These are phyloP conservation scores for Suhomyces sp. DNA, from an alignment of 805 yeast genomes.

Conservation along the genomic window DNA sequence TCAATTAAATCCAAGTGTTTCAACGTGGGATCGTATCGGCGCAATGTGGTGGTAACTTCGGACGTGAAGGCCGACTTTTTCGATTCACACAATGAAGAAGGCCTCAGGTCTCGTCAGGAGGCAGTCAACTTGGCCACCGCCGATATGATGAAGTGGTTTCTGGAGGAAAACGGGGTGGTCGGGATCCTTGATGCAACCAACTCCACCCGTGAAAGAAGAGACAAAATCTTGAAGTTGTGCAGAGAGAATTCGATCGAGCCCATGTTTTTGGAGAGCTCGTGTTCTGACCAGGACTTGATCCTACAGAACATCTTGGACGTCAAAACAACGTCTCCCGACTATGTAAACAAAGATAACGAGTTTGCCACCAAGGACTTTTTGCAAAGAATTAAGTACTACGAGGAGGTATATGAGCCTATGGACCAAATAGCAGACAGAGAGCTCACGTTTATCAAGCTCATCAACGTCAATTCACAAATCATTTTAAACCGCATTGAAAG, in stretches of 20 bases:
- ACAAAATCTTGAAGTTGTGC: conserved; percentile 57
- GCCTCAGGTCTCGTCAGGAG: conserved; percentile 57
- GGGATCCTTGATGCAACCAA: conserved; percentile 95
- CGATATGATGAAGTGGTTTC: conserved; percentile 87
- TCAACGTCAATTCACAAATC: conserved; percentile 85
- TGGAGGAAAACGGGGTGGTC: conserved; percentile 76
- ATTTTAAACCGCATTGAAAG: conserved; percentile 84
- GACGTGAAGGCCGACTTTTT: conserved; percentile 77
- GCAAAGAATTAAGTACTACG: conserved; percentile 70
- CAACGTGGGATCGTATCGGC: conserved; percentile 84
- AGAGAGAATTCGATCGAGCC: conserved; percentile 74
- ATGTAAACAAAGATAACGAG: conserved; percentile 63
- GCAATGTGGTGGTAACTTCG: conserved; percentile 47
- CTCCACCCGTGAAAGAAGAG: conserved; percentile 71
- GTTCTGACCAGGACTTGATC: conserved; percentile 77
- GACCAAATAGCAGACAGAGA: conserved; percentile 53
- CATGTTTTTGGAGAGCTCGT: conserved; percentile 88
- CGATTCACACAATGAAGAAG: conserved; percentile 62
- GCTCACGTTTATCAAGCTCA: conserved; percentile 79
- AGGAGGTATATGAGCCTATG: conserved; percentile 73
- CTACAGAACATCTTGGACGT: conserved; percentile 81
- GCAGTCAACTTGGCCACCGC: conserved; percentile 70
- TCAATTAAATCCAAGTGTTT: conserved; percentile 83
- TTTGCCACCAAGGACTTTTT: conserved; percentile 70
- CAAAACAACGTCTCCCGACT: conserved; percentile 83